Evolutionary conservation across 1,284 basidiomycete genomes (phyloP).

Genomic region (Leccinum subrobustum): DNA sequence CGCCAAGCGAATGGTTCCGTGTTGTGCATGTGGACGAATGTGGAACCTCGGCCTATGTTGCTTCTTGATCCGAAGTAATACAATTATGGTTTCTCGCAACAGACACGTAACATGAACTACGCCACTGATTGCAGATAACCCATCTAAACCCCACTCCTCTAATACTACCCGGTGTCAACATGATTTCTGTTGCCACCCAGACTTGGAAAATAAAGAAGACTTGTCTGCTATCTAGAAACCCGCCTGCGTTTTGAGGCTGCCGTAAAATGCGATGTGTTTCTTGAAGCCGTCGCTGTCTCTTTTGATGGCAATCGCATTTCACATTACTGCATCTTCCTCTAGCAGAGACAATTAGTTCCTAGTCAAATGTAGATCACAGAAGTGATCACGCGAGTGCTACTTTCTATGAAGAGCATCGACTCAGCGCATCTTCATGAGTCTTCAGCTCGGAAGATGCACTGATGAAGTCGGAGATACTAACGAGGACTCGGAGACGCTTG

Average conservation of each 20-base stretch:
- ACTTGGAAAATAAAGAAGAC: too few species aligned
- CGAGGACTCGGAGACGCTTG: too few species aligned
- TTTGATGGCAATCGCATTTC: not conserved
- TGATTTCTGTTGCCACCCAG: not conserved
- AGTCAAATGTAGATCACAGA: too few species aligned
- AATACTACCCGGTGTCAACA: not conserved
- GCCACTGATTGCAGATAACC: not conserved
- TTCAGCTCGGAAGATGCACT: too few species aligned
- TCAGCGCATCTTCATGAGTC: too few species aligned
- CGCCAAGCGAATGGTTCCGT: conserved; percentile 8
- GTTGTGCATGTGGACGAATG: conserved; percentile 4
- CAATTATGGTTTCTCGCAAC: not conserved
- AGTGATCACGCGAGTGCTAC: too few species aligned
- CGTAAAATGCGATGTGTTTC: not conserved
- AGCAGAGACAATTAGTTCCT: too few species aligned
- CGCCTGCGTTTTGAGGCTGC: too few species aligned
- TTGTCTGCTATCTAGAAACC: too few species aligned
- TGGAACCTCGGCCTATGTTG: not conserved
- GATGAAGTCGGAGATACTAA: too few species aligned
- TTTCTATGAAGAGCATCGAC: too few species aligned
- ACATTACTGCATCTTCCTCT: not conserved
- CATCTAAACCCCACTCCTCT: not conserved
- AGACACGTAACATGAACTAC: not conserved
- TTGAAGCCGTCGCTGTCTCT: not conserved
- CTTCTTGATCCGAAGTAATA: not conserved